phyloP scores from a whole-genome alignment of 352 stramenopile species.

The Pilasporangium apinafurcum region DNA sequence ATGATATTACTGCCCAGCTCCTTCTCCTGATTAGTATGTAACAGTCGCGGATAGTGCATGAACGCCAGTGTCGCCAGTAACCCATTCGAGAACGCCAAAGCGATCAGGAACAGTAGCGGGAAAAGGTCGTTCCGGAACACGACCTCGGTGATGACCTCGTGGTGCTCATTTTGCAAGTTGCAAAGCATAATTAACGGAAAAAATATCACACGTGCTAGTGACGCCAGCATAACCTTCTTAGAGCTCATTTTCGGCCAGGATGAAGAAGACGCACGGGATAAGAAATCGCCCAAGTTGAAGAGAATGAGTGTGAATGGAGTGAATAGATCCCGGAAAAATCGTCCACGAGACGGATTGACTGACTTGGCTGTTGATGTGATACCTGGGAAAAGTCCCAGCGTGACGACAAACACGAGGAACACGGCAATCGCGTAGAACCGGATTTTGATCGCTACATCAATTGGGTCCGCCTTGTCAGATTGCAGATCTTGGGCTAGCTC shows the following conservation, averaged over 20 bases:
- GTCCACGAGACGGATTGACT: constrained; percentile 24
- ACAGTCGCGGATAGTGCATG: constrained; percentile 68
- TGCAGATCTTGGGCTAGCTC: constrained; percentile 1
- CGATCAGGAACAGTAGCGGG: constrained; percentile 44
- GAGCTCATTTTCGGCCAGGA: constrained; percentile 24
- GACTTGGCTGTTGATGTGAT: constrained; percentile 71
- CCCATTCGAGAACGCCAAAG: constrained; percentile 65
- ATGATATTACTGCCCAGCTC: constrained; percentile 72
- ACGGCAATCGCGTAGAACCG: constrained; percentile 45
- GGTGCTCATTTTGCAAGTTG: constrained; percentile 66
- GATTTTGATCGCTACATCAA: constrained; percentile 54
- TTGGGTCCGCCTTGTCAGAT: constrained; percentile 28
- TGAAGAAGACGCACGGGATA: constrained; percentile 48
- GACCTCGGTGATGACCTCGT: constrained; percentile 59
- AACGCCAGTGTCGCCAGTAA: constrained; percentile 63
- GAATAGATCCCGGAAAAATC: constrained; percentile 64
- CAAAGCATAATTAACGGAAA: constrained; percentile 71
- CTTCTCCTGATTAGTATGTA: constrained; percentile 54
- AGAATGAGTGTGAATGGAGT: constrained; percentile 71
- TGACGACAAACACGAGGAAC: constrained; percentile 79
- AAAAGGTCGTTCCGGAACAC: constrained; percentile 70
- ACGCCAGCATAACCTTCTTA: constrained; percentile 22
- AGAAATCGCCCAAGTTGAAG: constrained; percentile 72
- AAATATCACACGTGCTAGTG: constrained; percentile 40
- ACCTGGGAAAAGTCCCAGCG: constrained; percentile 66